These are phyloP conservation scores for Thelonectria rubi DNA, from an alignment of 2,329 filamentous ascomycete genomes.

Conservation along the genomic window DNA sequence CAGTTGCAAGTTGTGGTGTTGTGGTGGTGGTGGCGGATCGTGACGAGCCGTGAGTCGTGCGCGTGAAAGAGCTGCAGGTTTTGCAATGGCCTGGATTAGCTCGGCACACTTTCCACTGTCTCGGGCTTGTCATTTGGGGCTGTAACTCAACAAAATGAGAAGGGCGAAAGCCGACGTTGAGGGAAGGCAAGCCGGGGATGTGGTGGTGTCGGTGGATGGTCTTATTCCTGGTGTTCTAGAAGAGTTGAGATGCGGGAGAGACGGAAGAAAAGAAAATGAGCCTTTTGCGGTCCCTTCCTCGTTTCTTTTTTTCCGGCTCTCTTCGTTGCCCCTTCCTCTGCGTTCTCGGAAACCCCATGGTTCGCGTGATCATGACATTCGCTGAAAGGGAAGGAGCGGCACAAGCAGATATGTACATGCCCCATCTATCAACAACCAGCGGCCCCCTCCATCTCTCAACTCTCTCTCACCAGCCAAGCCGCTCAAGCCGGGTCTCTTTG, in stretches of 20 bases:
- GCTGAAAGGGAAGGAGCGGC: slow-evolving; percentile 6
- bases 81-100: slow-evolving; percentile 7
- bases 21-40: slow-evolving; percentile 24
- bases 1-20: slow-evolving; percentile 16
- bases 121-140: slow-evolving; percentile 1
- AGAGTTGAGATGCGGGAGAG: slow-evolving; percentile 6
- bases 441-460: not conserved
- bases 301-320: not conserved
- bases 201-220: not conserved
- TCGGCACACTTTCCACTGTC: slow-evolving; percentile 3
- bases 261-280: not conserved
- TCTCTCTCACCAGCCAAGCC: slow-evolving; percentile 6
- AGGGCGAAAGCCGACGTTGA: slow-evolving; percentile 5
- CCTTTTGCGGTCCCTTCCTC: not conserved
- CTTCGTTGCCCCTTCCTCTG: not conserved
- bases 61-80: slow-evolving; percentile 20
- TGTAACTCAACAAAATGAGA: slow-evolving; percentile 14
- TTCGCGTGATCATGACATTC: slow-evolving; percentile 2
- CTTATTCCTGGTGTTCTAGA: slow-evolving; percentile 2
- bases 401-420: slow-evolving; percentile 4
- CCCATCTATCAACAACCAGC: slow-evolving; percentile 13
- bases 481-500: not conserved
- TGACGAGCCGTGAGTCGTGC: slow-evolving; percentile 31
- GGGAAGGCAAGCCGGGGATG: not conserved
- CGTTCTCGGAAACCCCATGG: slow-evolving; percentile 9